phyloP scores from a whole-genome alignment of 1,284 basidiomycete genomes.

The Heterobasidion annosum region DNA sequence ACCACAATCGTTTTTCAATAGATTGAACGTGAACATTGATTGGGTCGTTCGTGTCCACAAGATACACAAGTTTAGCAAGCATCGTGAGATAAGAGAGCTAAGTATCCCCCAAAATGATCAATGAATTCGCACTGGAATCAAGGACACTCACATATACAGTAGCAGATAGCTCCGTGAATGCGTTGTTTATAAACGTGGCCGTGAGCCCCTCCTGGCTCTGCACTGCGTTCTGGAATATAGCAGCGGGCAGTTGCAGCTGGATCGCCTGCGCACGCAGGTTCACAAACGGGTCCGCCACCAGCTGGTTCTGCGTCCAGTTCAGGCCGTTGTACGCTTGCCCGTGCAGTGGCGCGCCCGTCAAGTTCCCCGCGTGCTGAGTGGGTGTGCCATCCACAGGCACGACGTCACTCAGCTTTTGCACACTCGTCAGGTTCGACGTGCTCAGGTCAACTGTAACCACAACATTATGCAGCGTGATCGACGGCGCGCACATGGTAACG shows the following conservation, averaged over 20 bases:
- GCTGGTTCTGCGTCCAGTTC: conserved; percentile 28
- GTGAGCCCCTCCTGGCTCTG: conserved; percentile 25
- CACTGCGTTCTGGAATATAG: conserved; percentile 36
- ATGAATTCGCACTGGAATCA: not conserved
- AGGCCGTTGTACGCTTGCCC: conserved; percentile 42
- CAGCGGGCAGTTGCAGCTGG: conserved; percentile 37
- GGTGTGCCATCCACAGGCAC: conserved; percentile 21
- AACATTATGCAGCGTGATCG: conserved; percentile 31
- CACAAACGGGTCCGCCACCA: conserved; percentile 23
- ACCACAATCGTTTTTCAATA: conserved; percentile 32
- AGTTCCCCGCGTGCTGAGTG: conserved; percentile 28
- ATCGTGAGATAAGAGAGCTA: conserved; percentile 40
- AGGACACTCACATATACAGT: conserved; percentile 36
- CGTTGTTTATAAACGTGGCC: conserved; percentile 25
- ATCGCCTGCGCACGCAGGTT: conserved; percentile 28
- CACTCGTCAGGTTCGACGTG: conserved; percentile 22
- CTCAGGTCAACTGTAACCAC: conserved; percentile 14
- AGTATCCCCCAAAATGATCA: no score
- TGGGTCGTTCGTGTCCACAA: conserved; percentile 24
- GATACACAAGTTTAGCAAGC: conserved; percentile 41
- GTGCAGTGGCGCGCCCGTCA: conserved; percentile 32
- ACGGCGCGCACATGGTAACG: conserved; percentile 36
- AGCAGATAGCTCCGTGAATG: conserved; percentile 28
- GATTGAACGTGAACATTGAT: conserved; percentile 31
- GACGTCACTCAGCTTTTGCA: conserved; percentile 25